phyloP scores from a whole-genome alignment of 306 rosid genomes.

The Cucurbita ficifolia region DNA sequence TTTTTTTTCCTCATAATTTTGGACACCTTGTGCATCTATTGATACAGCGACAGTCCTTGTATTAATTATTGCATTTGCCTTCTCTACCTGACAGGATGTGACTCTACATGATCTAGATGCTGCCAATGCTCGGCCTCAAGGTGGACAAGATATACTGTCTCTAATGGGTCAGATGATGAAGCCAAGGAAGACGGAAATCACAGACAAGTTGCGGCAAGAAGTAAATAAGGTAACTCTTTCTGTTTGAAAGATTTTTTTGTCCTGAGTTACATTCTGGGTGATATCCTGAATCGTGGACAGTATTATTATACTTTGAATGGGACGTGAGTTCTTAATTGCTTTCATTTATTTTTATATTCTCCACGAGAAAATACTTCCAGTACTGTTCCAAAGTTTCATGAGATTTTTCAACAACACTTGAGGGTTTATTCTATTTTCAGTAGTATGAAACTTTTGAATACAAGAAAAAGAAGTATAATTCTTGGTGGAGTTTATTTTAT shows the following conservation, averaged over 20 bases:
- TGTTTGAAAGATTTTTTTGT: neutral
- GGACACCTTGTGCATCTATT: too few species aligned
- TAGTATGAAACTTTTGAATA: neutral
- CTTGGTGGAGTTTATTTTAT: neutral
- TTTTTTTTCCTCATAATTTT: too few species aligned
- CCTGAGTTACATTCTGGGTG: neutral
- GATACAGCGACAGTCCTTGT: too few species aligned
- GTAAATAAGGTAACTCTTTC: neutral
- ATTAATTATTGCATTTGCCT: neutral
- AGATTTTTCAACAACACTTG: neutral
- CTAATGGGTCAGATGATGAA: constrained; percentile 99
- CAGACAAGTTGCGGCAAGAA: constrained; percentile 12
- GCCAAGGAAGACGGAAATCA: constrained; percentile 57
- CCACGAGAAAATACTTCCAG: neutral
- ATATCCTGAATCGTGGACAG: neutral
- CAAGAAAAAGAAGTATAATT: neutral
- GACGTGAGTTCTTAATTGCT: neutral
- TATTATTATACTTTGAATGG: neutral
- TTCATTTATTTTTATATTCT: neutral
- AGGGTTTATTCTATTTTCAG: neutral
- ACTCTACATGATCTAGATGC: constrained; percentile 40
- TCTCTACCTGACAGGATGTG: constrained; percentile 48
- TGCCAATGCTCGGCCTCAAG: constrained; percentile 61
- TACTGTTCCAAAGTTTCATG: neutral
- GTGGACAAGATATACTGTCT: constrained; percentile 92